Percentiles rank a stretch among this genome's conserved stretches.
phyloP scores from a whole-genome alignment of 1,139 yeast genomes.

The Lodderomyces parapsilosis region DNA sequence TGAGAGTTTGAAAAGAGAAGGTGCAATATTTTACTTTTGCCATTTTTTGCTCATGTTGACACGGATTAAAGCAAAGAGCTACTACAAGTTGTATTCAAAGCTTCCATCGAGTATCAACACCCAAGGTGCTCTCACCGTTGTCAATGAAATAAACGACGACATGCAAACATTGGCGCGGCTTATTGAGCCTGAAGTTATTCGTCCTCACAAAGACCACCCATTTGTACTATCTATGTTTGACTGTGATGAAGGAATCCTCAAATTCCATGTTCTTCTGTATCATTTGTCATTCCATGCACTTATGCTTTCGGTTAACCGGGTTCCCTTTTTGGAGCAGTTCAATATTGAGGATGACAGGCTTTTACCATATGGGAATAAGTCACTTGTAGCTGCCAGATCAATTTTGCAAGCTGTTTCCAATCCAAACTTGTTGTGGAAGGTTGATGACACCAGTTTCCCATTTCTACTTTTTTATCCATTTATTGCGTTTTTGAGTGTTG shows the following conservation, averaged over 20 bases:
- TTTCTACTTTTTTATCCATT: conserved; percentile 34
- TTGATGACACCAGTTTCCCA: conserved; percentile 24
- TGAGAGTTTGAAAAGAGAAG: conserved; percentile 7
- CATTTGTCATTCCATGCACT: conserved; percentile 34
- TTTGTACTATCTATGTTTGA: conserved; percentile 1
- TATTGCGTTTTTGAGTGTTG: conserved; percentile 31
- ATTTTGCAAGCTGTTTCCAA: conserved; percentile 26
- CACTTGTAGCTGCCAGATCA: conserved; percentile 33
- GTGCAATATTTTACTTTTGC: conserved; percentile 15
- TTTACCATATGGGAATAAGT: conserved; percentile 21
- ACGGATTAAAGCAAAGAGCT: conserved; percentile 22
- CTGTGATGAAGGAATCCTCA: conserved; percentile 4
- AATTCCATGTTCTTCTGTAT: conserved; percentile 17
- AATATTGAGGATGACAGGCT: conserved; percentile 18
- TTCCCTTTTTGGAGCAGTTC: conserved; percentile 26
- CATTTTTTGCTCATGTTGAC: conserved; percentile 18
- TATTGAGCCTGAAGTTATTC: conserved; percentile 22
- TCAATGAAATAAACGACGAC: conserved; percentile 17
- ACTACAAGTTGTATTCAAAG: conserved; percentile 16
- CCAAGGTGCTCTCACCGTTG: conserved; percentile 10
- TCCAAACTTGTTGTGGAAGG: conserved; percentile 11
- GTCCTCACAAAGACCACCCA: conserved; percentile 7
- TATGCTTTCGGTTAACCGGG: conserved; percentile 32
- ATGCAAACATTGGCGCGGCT: conserved; percentile 16
- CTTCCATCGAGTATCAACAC: conserved; percentile 9